Evolutionary conservation across 345 rosid genomes (phyloP).

Genomic region (Moricandia moricandioides): DNA sequence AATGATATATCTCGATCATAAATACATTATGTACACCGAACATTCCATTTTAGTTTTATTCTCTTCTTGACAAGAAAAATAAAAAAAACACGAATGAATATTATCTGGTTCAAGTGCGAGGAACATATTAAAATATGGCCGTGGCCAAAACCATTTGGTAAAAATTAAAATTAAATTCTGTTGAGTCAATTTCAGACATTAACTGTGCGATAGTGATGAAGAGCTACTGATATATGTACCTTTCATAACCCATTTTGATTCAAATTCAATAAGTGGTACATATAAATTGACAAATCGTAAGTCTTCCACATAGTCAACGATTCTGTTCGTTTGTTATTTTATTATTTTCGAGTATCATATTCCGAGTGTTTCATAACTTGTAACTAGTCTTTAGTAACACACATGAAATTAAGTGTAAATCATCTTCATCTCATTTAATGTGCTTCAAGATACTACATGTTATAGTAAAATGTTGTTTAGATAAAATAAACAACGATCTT

Average conservation of each 20-base stretch:
- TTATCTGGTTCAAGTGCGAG: not conserved
- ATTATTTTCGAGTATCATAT: not conserved
- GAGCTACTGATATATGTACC: constrained; percentile 18
- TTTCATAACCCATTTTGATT: constrained; percentile 13
- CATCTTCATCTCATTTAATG: not conserved
- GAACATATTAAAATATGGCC: not conserved
- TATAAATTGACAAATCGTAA: constrained; percentile 16
- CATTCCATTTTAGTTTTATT: constrained; percentile 9
- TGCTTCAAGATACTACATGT: not conserved
- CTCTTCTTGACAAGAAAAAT: not conserved
- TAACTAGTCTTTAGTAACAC: not conserved
- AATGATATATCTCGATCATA: not conserved
- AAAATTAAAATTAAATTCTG: not conserved
- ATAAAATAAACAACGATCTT: not conserved
- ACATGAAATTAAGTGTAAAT: not conserved
- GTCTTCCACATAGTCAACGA: not conserved
- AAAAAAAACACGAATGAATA: not conserved
- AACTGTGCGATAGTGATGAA: constrained; percentile 3
- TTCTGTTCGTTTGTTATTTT: not conserved
- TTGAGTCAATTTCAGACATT: constrained; percentile 3
- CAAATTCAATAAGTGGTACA: constrained; percentile 8
- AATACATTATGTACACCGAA: not conserved
- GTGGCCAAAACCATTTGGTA: constrained; percentile 2
- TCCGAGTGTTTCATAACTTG: not conserved
- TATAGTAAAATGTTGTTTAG: not conserved